A percentile compares a stretch with the other conserved stretches of the same genome.
Evolutionary conservation across 2,329 filamentous ascomycete genomes (phyloP).

Genomic region (Monilinia aucupariae): DNA sequence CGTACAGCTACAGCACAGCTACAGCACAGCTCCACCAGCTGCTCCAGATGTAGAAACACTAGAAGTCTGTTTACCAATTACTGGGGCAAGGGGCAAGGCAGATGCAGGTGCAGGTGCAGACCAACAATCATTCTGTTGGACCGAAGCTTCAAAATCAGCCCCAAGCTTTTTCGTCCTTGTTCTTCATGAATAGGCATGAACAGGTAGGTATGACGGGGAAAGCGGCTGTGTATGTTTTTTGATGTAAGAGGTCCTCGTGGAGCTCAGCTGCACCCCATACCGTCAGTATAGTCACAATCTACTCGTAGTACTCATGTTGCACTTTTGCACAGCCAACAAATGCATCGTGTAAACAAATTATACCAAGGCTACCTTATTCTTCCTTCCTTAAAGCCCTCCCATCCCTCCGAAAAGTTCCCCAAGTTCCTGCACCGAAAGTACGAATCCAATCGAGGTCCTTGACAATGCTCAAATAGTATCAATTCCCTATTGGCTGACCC

Average conservation of each 20-base stretch:
- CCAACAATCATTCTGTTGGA: too few species aligned
- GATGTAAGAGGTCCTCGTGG: not conserved
- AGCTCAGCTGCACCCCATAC: too few species aligned
- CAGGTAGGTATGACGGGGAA: not conserved
- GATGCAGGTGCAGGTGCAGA: too few species aligned
- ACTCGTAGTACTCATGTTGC: not conserved
- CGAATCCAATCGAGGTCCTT: not conserved
- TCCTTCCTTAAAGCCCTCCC: slow-evolving; percentile 3
- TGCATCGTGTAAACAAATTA: not conserved
- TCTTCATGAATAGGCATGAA: not conserved
- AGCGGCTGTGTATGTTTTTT: slow-evolving; percentile 7
- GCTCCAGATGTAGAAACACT: too few species aligned
- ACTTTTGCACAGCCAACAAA: slow-evolving; percentile 9
- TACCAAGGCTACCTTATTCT: not conserved
- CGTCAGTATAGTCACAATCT: too few species aligned
- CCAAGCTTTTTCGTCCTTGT: not conserved
- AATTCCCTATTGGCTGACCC: not conserved
- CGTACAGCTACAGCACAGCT: too few species aligned
- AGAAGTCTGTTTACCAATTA: too few species aligned
- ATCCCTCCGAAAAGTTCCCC: slow-evolving; percentile 5
- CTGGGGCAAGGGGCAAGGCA: too few species aligned
- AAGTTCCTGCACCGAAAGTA: not conserved
- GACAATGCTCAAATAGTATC: not conserved
- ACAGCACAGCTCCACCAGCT: too few species aligned
- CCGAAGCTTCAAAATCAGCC: not conserved